These are phyloP conservation scores for Asclepias syriaca DNA, from an alignment of 257 asterid genomes.

Conservation along the genomic window DNA sequence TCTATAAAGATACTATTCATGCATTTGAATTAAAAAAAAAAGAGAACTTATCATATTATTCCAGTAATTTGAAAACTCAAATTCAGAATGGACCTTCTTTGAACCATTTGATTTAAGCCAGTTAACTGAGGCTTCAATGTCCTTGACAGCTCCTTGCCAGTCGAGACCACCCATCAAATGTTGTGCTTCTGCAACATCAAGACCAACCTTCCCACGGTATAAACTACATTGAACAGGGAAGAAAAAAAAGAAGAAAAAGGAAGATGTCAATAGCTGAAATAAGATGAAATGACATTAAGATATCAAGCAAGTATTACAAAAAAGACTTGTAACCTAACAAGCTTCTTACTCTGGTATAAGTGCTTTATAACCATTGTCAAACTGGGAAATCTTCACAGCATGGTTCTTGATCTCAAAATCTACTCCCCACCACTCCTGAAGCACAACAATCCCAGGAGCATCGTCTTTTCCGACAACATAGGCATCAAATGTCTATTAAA, in stretches of 20 bases:
- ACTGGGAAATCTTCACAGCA: slow-evolving; percentile 80
- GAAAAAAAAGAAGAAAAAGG: slow-evolving; percentile 20
- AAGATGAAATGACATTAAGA: neutral
- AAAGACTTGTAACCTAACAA: neutral
- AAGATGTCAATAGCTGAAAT: neutral
- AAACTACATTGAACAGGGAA: slow-evolving; percentile 41
- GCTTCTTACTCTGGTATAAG: slow-evolving; percentile 89
- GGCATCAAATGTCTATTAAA: slow-evolving; percentile 72
- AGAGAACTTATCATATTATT: neutral
- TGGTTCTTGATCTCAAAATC: slow-evolving; percentile 96
- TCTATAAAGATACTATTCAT: neutral
- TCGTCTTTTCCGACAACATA: slow-evolving; percentile 87
- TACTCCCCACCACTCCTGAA: slow-evolving; percentile 99
- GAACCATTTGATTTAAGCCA: slow-evolving; percentile 97
- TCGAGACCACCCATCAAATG: slow-evolving; percentile 96
- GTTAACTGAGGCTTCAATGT: slow-evolving; percentile 83
- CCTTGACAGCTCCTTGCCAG: slow-evolving; percentile 94
- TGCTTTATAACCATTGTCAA: slow-evolving; percentile 75
- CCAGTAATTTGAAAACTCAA: neutral
- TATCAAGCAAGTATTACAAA: neutral
- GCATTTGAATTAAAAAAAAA: neutral
- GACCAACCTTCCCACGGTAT: slow-evolving; percentile 93
- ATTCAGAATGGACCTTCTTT: slow-evolving; percentile 45
- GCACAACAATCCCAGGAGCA: slow-evolving; percentile 94
- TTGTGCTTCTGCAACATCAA: slow-evolving; percentile 96